These are phyloP conservation scores for Colletotrichum tanaceti DNA, from an alignment of 2,329 filamentous ascomycete genomes.

Conservation along the genomic window DNA sequence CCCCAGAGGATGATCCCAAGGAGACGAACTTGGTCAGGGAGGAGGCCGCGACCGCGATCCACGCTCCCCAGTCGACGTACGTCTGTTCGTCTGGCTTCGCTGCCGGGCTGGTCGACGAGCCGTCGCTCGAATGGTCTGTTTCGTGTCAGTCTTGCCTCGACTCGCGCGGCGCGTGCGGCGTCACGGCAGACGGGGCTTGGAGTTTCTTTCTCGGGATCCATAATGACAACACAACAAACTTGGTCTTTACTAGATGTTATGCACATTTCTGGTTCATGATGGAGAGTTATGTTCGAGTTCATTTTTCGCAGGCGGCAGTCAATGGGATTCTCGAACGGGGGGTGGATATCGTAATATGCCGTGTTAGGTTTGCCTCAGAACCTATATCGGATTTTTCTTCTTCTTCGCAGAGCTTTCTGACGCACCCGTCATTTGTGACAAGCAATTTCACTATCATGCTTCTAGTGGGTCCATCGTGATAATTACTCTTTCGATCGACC, in stretches of 20 bases:
- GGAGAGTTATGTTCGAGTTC: neutral
- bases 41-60: conserved; percentile 45
- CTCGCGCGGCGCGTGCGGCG: neutral
- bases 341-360: conserved; percentile 6
- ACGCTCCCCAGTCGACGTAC: conserved; percentile 37
- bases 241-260: neutral
- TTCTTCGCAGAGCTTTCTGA: neutral
- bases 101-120: neutral
- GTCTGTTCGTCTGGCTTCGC: neutral
- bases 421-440: neutral
- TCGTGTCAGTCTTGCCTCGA: conserved; percentile 3
- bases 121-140: conserved; percentile 5
- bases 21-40: conserved; percentile 45
- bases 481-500: neutral
- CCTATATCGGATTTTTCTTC: conserved; percentile 21
- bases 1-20: conserved; percentile 46
- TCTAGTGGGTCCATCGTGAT: conserved; percentile 5
- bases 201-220: conserved; percentile 29
- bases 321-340: neutral
- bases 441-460: neutral
- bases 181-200: neutral
- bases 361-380: too few relatives aligned
- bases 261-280: too few relatives aligned
- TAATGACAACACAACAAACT: neutral
- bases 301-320: neutral